Evolutionary conservation across 1,139 yeast genomes (phyloP).

Genomic region (Pichia sp.): DNA sequence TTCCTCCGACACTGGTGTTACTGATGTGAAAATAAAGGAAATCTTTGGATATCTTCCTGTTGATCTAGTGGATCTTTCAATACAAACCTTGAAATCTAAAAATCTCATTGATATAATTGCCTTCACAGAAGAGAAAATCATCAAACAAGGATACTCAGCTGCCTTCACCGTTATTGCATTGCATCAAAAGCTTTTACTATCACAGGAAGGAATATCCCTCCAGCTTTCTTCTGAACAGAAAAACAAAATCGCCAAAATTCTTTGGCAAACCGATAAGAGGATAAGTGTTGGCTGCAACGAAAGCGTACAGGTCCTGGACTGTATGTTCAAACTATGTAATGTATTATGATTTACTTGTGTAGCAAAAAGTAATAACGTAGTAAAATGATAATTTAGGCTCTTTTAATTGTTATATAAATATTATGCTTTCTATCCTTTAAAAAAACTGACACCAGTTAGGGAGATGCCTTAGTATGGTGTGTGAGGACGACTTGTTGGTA

Average conservation of each 20-base stretch:
- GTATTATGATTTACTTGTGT: constrained; percentile 29
- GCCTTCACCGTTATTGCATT: constrained; percentile 73
- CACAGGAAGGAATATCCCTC: constrained; percentile 21
- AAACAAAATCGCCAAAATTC: constrained; percentile 54
- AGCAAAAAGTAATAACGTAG: neutral
- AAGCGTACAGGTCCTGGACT: constrained; percentile 73
- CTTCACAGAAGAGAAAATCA: constrained; percentile 47
- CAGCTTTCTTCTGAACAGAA: constrained; percentile 51
- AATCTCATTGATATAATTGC: constrained; percentile 40
- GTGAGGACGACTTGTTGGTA: constrained; percentile 2
- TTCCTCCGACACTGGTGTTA: neutral
- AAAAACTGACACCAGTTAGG: neutral
- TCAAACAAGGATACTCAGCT: constrained; percentile 83
- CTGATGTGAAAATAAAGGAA: constrained; percentile 41
- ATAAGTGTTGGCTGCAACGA: constrained; percentile 89
- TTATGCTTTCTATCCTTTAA: neutral
- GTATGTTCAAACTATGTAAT: constrained; percentile 55
- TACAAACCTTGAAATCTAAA: constrained; percentile 39
- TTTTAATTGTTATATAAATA: neutral
- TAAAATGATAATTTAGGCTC: too few relatives aligned
- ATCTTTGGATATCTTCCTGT: constrained; percentile 82
- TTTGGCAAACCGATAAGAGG: constrained; percentile 73
- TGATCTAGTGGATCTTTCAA: constrained; percentile 42
- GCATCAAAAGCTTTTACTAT: constrained; percentile 66
- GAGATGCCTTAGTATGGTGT: neutral